A percentile compares a stretch with the other conserved stretches of the same genome.
phyloP scores from a whole-genome alignment of 352 stramenopile genomes.

The Lagenidium sp. region DNA sequence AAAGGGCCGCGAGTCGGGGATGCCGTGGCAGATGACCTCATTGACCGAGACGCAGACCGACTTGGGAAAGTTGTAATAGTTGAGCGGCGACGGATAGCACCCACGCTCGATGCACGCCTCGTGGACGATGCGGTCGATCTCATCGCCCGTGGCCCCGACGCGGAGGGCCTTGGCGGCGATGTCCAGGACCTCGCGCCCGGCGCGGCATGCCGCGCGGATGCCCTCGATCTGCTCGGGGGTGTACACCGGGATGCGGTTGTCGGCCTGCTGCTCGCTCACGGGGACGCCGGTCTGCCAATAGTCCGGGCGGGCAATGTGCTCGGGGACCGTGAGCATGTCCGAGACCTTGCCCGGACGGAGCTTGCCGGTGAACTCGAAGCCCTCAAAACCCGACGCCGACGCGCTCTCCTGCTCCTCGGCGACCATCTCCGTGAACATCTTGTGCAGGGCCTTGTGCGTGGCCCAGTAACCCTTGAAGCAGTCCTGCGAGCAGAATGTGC shows the following conservation, averaged over 20 bases:
- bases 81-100: slow-evolving; percentile 96
- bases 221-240: slow-evolving; percentile 89
- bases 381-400: slow-evolving; percentile 30
- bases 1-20: slow-evolving; percentile 93
- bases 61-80: slow-evolving; percentile 98
- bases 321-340: slow-evolving; percentile 62
- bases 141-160: slow-evolving; percentile 92
- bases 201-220: slow-evolving; percentile 87
- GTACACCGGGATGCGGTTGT: slow-evolving; percentile 90
- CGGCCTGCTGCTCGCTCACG: slow-evolving; percentile 51
- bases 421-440: slow-evolving; percentile 87
- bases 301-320: slow-evolving; percentile 79
- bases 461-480: slow-evolving; percentile 97
- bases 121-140: slow-evolving; percentile 96
- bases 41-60: slow-evolving; percentile 88
- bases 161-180: slow-evolving; percentile 83
- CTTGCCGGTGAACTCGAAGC: slow-evolving; percentile 77
- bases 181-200: slow-evolving; percentile 93
- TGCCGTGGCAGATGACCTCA: slow-evolving; percentile 96
- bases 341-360: slow-evolving; percentile 80
- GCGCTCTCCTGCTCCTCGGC: slow-evolving; percentile 27
- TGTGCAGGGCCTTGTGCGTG: slow-evolving; percentile 95
- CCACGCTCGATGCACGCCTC: slow-evolving; percentile 86
- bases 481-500: slow-evolving; percentile 90
- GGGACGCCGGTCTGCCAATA: slow-evolving; percentile 86